Evolutionary conservation across 169 alveolate species (phyloP).

Genomic region (Babesia bigemina): DNA sequence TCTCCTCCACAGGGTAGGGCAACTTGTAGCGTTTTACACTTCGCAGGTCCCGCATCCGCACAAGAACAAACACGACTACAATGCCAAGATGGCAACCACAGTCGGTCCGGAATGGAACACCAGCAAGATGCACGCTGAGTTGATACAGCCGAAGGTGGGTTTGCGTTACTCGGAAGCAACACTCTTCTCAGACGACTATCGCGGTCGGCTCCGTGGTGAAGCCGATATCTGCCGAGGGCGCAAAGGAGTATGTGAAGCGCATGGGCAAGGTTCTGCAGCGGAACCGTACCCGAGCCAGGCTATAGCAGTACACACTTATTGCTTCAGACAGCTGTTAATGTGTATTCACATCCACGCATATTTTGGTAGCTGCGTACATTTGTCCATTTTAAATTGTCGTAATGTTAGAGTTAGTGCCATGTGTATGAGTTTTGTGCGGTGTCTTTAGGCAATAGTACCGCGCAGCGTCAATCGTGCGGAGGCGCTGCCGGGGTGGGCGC

Average conservation of each 20-base stretch:
- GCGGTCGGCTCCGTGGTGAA: conserved; percentile 62
- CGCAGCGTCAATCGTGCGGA: no score
- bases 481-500: no score
- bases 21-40: neutral
- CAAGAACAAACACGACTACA: conserved; percentile 52
- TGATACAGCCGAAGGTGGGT: conserved; percentile 85
- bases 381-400: no score
- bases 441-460: no score
- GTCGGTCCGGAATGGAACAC: conserved; percentile 87
- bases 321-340: no score
- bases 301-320: neutral
- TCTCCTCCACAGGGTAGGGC: conserved; percentile 58
- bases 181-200: conserved; percentile 27
- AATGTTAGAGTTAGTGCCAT: no score
- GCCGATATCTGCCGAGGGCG: conserved; percentile 60
- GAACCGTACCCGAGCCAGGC: conserved; percentile 38
- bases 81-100: conserved; percentile 64
- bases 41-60: conserved; percentile 63
- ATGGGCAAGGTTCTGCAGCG: conserved; percentile 50
- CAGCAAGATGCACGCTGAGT: conserved; percentile 72
- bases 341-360: no score
- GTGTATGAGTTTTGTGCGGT: no score
- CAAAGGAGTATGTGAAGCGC: conserved; percentile 32
- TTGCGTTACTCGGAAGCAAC: neutral
- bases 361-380: no score